These are phyloP conservation scores for Aspergillus terreus DNA, from an alignment of 2,329 filamentous ascomycete genomes.

Conservation along the genomic window DNA sequence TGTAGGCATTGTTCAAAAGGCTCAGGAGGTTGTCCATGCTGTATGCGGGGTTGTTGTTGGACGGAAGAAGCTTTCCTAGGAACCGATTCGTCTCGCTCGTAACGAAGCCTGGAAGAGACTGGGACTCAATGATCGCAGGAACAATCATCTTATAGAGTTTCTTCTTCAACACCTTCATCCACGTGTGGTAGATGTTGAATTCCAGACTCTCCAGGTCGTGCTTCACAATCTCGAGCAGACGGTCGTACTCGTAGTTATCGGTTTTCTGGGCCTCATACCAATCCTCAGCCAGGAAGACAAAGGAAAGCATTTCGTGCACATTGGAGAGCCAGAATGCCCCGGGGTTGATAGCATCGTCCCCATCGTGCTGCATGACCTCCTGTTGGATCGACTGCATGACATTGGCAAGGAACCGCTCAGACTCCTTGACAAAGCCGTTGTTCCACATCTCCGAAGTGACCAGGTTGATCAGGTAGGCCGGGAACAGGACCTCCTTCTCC, in stretches of 20 bases:
- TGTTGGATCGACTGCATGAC: conserved; percentile 99
- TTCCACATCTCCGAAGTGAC: conserved; percentile 99
- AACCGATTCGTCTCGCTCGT: conserved; percentile 98
- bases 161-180: conserved; percentile 99
- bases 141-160: conserved; percentile 99
- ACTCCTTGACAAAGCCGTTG: conserved; percentile 99
- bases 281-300: conserved; percentile 97
- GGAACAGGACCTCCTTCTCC: conserved; percentile 98
- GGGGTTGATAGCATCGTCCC: conserved; percentile 93
- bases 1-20: conserved; percentile 93
- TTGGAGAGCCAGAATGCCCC: conserved; percentile 99
- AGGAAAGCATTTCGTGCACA: conserved; percentile 99
- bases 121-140: conserved; percentile 96
- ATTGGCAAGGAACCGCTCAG: conserved; percentile 95
- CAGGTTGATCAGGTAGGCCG: conserved; percentile 96
- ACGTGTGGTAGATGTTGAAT: conserved; percentile 99
- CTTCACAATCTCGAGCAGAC: conserved; percentile 96
- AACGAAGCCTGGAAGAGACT: conserved; percentile 95
- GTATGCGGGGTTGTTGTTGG: conserved; percentile 87
- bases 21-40: conserved; percentile 99
- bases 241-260: conserved; percentile 98
- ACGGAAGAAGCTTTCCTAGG: conserved; percentile 90
- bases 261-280: conserved; percentile 99
- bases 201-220: conserved; percentile 96
- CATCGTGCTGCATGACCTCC: conserved; percentile 98